These are phyloP conservation scores for Nothophytophthora sp. DNA, from an alignment of 352 stramenopile species.

Conservation along the genomic window DNA sequence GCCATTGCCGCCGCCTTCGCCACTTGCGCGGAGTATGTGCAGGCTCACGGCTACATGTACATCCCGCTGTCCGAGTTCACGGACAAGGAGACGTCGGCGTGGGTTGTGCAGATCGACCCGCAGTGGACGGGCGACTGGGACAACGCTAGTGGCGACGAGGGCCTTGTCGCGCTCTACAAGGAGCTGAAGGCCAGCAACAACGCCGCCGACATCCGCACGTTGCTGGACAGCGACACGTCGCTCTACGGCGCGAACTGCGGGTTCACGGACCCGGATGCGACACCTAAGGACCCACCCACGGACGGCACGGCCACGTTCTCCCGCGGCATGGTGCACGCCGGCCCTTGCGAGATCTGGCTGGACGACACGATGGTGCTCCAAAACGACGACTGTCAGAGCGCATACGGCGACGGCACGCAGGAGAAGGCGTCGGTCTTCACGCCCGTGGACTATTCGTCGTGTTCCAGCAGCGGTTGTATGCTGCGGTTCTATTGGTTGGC, in stretches of 20 bases:
- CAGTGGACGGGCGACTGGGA: constrained; percentile 34
- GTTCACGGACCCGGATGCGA: constrained; percentile 24
- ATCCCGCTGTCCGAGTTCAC: constrained; percentile 28
- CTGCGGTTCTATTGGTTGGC: constrained; percentile 51
- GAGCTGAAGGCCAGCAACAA: constrained; percentile 21
- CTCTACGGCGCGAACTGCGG: constrained; percentile 33
- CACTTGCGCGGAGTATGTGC: constrained; percentile 6
- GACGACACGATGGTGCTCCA: constrained; percentile 37
- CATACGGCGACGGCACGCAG: constrained; percentile 28
- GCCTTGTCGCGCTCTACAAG: constrained; percentile 27
- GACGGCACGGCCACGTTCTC: constrained; percentile 27
- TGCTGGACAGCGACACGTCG: constrained; percentile 27
- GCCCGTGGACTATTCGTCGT: constrained; percentile 42
- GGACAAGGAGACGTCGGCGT: constrained; percentile 21
- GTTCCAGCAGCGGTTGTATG: constrained; percentile 26
- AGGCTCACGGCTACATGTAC: constrained; percentile 27
- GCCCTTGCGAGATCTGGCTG: constrained; percentile 44
- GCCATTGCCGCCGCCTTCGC: not conserved
- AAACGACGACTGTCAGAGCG: constrained; percentile 38
- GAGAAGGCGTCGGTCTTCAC: constrained; percentile 24
- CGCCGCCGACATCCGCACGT: constrained; percentile 24
- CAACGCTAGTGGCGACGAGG: constrained; percentile 12
- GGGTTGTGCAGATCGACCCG: constrained; percentile 36
- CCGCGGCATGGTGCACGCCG: constrained; percentile 24
- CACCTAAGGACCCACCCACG: constrained; percentile 19